phyloP scores from a whole-genome alignment of 768 basidiomycete species.

The Tricholoma hemisulphureum region DNA sequence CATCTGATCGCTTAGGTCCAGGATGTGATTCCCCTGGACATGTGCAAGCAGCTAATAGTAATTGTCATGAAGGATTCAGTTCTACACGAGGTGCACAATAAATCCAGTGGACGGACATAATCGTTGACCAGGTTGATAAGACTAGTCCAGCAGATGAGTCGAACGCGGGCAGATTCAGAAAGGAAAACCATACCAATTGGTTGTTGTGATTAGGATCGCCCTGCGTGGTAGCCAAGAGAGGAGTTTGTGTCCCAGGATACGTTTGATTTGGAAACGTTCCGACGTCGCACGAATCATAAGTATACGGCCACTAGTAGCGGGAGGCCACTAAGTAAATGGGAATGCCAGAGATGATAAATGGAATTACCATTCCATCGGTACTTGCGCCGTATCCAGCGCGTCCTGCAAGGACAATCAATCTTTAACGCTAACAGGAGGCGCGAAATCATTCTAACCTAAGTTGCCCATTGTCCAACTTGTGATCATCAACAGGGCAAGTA shows the following conservation, averaged over 20 bases:
- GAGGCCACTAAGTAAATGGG: not conserved
- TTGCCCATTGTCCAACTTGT: conserved; percentile 47
- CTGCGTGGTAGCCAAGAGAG: conserved; percentile 42
- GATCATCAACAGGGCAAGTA: not conserved
- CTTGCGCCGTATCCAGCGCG: conserved; percentile 73
- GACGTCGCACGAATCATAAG: conserved; percentile 73
- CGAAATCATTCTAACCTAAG: conserved; percentile 37
- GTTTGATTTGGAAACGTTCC: conserved; percentile 82
- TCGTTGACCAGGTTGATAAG: conserved; percentile 68
- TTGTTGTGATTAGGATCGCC: conserved; percentile 45
- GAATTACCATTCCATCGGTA: conserved; percentile 61
- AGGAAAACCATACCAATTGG: conserved; percentile 29
- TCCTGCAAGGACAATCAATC: conserved; percentile 35
- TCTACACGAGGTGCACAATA: not conserved
- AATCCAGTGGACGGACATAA: conserved; percentile 24
- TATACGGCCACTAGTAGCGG: conserved; percentile 58
- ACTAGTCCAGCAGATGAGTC: conserved; percentile 27
- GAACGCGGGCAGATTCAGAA: not conserved
- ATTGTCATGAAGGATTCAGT: not conserved
- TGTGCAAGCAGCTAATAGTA: conserved; percentile 40
- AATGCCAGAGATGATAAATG: not conserved
- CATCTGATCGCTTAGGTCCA: conserved; percentile 42
- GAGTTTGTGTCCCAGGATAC: conserved; percentile 51
- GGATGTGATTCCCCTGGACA: conserved; percentile 45
- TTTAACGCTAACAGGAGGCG: conserved; percentile 28